These are phyloP conservation scores for Talaromyces marneffei DNA, from an alignment of 2,329 filamentous ascomycete species.

Conservation along the genomic window DNA sequence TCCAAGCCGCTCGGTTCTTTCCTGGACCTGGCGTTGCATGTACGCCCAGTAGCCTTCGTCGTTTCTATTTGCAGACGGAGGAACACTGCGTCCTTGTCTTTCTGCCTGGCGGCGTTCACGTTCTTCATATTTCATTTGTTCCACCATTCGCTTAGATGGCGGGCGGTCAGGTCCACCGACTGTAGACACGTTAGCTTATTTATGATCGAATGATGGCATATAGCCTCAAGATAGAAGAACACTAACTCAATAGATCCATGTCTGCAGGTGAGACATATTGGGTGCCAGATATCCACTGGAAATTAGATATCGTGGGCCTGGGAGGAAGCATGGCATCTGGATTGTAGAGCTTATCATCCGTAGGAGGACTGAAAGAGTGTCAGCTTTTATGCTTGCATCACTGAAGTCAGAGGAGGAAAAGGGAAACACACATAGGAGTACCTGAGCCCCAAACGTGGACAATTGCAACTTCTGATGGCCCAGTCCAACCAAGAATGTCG, in stretches of 20 bases:
- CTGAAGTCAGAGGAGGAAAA: neutral
- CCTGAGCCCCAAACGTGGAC: constrained; percentile 81
- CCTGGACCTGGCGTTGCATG: constrained; percentile 78
- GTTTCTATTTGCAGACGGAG: constrained; percentile 27
- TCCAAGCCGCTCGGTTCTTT: constrained; percentile 80
- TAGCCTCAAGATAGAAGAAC: neutral
- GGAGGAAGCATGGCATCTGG: constrained; percentile 66
- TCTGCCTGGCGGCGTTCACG: constrained; percentile 45
- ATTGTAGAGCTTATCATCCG: constrained; percentile 72
- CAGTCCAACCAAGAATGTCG: constrained; percentile 80
- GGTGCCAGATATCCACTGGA: constrained; percentile 95
- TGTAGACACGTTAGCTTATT: constrained; percentile 18
- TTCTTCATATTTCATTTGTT: constrained; percentile 70
- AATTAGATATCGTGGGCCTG: constrained; percentile 85
- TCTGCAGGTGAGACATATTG: constrained; percentile 83
- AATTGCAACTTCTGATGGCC: constrained; percentile 76
- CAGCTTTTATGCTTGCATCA: constrained; percentile 11
- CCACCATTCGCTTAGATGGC: constrained; percentile 80
- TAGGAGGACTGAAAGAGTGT: constrained; percentile 35
- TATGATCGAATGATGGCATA: neutral
- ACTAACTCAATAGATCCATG: constrained; percentile 70
- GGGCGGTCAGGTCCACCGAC: constrained; percentile 83
- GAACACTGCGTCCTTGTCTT: constrained; percentile 32
- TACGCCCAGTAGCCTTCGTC: constrained; percentile 70
- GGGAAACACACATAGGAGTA: constrained; percentile 50